A percentile compares a stretch with the other conserved stretches of the same genome.
Conservation (phyloP, 2,329 filamentous ascomycete species). For the Knoxdaviesia capensis region DNA sequence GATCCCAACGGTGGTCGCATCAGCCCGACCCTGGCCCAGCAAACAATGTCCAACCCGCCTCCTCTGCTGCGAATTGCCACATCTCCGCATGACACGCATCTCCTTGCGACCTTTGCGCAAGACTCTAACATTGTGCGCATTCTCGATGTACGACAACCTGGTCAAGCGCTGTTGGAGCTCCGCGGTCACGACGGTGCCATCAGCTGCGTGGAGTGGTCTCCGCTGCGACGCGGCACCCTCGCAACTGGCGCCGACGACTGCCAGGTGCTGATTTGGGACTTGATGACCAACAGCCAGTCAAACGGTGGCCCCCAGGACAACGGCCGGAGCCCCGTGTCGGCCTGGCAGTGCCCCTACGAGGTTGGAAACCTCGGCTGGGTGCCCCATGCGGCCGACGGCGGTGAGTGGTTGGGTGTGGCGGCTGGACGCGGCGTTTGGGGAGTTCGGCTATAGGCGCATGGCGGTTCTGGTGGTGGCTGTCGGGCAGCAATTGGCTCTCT, state of each 20-base stretch:
- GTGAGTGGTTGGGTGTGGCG: conserved; percentile 70
- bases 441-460: conserved; percentile 20
- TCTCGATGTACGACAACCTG: conserved; percentile 86
- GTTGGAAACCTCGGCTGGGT: conserved; percentile 74
- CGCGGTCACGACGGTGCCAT: conserved; percentile 70
- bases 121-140: conserved; percentile 88
- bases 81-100: conserved; percentile 85
- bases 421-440: conserved; percentile 70
- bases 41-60: conserved; percentile 57
- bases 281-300: conserved; percentile 38
- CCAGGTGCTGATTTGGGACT: conserved; percentile 82
- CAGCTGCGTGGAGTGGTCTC: conserved; percentile 94
- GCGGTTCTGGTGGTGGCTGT: neutral
- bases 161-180: conserved; percentile 83
- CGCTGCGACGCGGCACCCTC: conserved; percentile 64
- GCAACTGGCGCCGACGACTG: conserved; percentile 87
- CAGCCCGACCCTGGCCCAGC: conserved; percentile 56
- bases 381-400: conserved; percentile 49
- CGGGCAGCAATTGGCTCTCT: neutral
- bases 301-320: conserved; percentile 35
- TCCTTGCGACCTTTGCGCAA: conserved; percentile 90
- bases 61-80: conserved; percentile 67
- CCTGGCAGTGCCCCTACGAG: conserved; percentile 76
- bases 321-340: conserved; percentile 47
- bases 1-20: conserved; percentile 38